These are phyloP conservation scores for Alternaria dauci DNA, from an alignment of 2,329 filamentous ascomycete species.

Conservation along the genomic window DNA sequence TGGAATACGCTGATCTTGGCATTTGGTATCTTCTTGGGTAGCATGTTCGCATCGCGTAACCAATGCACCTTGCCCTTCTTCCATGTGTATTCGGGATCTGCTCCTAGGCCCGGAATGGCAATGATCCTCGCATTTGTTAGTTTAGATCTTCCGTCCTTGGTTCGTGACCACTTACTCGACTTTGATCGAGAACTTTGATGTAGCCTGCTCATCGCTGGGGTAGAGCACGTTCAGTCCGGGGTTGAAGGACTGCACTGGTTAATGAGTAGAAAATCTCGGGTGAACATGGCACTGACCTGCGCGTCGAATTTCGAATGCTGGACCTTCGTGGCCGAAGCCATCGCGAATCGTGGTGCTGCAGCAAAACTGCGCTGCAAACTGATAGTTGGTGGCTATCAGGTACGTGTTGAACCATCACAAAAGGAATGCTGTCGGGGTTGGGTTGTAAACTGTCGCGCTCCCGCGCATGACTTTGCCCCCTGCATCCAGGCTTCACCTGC, in stretches of 20 bases:
- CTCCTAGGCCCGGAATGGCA: slow-evolving; percentile 43
- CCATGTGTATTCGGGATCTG: slow-evolving; percentile 43
- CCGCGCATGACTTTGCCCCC: slow-evolving; percentile 1
- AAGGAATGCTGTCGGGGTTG: background rate
- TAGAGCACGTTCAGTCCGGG: slow-evolving; percentile 25
- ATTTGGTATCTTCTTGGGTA: slow-evolving; percentile 35
- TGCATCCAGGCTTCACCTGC: background rate
- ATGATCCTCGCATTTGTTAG: slow-evolving; percentile 32
- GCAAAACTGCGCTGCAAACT: background rate
- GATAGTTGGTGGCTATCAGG: background rate
- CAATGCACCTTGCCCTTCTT: slow-evolving; percentile 35
- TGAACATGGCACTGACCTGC: slow-evolving; percentile 15
- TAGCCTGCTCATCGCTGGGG: slow-evolving; percentile 24
- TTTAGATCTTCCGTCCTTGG: background rate
- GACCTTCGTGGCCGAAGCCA: slow-evolving; percentile 22
- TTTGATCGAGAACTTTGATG: slow-evolving; percentile 19
- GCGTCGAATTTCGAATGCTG: slow-evolving; percentile 29
- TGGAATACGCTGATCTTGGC: slow-evolving; percentile 41
- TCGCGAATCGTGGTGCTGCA: slow-evolving; percentile 8
- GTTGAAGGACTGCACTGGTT: slow-evolving; percentile 20
- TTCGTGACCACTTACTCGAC: slow-evolving; percentile 19
- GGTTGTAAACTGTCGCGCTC: background rate
- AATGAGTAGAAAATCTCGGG: background rate
- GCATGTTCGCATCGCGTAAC: slow-evolving; percentile 42
- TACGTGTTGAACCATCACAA: background rate